phyloP scores from a whole-genome alignment of 805 yeast genomes.

The Scheffersomyces stipitis region DNA sequence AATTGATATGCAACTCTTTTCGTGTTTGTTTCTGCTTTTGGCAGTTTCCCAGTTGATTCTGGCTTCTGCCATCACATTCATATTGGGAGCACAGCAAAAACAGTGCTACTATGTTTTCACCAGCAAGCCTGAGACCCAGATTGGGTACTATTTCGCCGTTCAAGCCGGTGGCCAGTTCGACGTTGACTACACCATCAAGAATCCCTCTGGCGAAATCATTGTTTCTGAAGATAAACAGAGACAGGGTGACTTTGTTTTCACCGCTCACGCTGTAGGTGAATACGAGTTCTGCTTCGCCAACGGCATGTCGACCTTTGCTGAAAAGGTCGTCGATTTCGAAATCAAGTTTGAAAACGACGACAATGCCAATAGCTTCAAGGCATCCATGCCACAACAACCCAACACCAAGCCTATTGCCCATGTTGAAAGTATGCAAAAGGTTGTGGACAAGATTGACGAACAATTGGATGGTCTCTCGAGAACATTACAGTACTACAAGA shows the following conservation, averaged over 20 bases:
- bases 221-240: constrained; percentile 59
- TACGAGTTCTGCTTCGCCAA: constrained; percentile 85
- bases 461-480: constrained; percentile 58
- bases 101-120: constrained; percentile 74
- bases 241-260: constrained; percentile 78
- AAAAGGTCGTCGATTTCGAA: constrained; percentile 83
- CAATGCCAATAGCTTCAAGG: constrained; percentile 43
- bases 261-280: constrained; percentile 69
- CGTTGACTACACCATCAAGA: constrained; percentile 64
- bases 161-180: constrained; percentile 80
- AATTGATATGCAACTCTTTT: no score
- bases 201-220: constrained; percentile 56
- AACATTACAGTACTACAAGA: constrained; percentile 76
- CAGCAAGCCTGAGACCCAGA: constrained; percentile 53
- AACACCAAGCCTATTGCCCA: constrained; percentile 50
- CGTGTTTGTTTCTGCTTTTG: constrained; percentile 14
- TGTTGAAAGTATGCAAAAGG: constrained; percentile 51
- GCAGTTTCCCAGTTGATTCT: constrained; percentile 30
- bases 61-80: constrained; percentile 67
- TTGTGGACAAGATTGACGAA: constrained; percentile 57
- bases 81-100: constrained; percentile 71
- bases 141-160: constrained; percentile 82
- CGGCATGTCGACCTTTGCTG: constrained; percentile 78
- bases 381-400: constrained; percentile 57
- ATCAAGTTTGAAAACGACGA: constrained; percentile 52